These are phyloP conservation scores for Globisporangium rhizosaccharum DNA, from an alignment of 352 stramenopile genomes.

Conservation along the genomic window DNA sequence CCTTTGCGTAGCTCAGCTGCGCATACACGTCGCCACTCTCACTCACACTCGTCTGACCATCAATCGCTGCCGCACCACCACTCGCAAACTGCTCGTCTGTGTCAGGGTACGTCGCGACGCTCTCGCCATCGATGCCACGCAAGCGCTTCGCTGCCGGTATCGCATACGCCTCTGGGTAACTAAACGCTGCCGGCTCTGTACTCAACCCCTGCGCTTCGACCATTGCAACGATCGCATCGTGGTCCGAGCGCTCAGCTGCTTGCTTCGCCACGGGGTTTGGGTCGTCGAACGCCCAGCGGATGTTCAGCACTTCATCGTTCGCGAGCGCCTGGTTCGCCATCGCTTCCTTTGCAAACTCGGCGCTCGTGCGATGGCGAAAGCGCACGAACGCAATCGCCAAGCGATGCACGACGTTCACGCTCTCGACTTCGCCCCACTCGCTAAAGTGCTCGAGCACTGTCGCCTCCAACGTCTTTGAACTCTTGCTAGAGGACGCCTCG, in stretches of 20 bases:
- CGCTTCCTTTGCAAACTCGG: constrained; percentile 83
- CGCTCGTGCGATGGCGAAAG: constrained; percentile 74
- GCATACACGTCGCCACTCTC: constrained; percentile 22
- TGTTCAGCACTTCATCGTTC: constrained; percentile 86
- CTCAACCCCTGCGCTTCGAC: constrained; percentile 60
- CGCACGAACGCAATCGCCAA: constrained; percentile 90
- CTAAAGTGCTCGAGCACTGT: constrained; percentile 84
- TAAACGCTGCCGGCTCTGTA: constrained; percentile 62
- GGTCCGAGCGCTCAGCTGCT: constrained; percentile 76
- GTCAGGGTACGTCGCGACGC: constrained; percentile 63
- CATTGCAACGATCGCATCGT: constrained; percentile 86
- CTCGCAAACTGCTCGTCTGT: constrained; percentile 54
- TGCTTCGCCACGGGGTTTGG: constrained; percentile 92
- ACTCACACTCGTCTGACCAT: neutral
- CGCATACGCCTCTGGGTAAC: constrained; percentile 75
- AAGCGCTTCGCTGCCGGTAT: constrained; percentile 59
- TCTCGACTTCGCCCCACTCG: constrained; percentile 93
- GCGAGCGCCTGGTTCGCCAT: constrained; percentile 90
- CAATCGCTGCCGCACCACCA: neutral
- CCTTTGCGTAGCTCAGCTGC: constrained; percentile 60
- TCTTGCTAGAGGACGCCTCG: constrained; percentile 29
- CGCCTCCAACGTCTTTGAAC: constrained; percentile 46
- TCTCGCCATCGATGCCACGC: constrained; percentile 51
- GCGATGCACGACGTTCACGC: constrained; percentile 91
- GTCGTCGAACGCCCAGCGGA: constrained; percentile 92